Percentiles rank a stretch among this genome's conserved stretches.
Conservation (phyloP, 345 rosid species). For the Bruguiera sexangula region DNA sequence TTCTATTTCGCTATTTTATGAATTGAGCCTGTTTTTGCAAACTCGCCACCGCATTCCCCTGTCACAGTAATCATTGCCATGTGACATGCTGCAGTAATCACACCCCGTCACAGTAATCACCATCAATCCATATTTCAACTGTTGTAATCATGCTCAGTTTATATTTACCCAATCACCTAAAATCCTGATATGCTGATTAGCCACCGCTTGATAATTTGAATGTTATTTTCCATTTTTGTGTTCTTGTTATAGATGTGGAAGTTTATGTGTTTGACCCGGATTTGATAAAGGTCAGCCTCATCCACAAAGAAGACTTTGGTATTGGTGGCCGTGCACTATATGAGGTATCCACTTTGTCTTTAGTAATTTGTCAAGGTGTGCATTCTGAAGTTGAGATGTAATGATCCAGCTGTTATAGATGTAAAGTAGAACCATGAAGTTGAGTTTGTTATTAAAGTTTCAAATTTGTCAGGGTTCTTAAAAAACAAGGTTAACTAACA, state of each 20-base stretch:
- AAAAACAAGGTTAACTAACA: background rate
- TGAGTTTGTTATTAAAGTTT: background rate
- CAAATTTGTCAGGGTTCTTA: too few species aligned
- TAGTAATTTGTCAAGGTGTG: background rate
- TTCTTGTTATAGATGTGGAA: slow-evolving; percentile 56
- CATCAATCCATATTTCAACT: background rate
- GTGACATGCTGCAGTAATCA: background rate
- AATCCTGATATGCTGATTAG: background rate
- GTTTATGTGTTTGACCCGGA: slow-evolving; percentile 50
- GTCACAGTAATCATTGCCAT: background rate
- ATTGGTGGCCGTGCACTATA: slow-evolving; percentile 53
- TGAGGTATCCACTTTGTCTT: slow-evolving; percentile 39
- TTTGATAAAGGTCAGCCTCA: slow-evolving; percentile 42
- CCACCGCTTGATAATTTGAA: background rate
- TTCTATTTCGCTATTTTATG: background rate
- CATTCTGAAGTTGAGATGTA: background rate
- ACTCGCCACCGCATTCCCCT: background rate
- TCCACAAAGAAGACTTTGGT: slow-evolving; percentile 56
- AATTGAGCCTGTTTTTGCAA: background rate
- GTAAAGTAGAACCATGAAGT: background rate
- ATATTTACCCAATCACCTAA: background rate
- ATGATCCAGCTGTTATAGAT: background rate
- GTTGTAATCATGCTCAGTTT: background rate
- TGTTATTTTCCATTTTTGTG: background rate
- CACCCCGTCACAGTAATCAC: background rate